These are phyloP conservation scores for Penicillium sp. DNA, from an alignment of 2,329 filamentous ascomycete genomes.

Conservation along the genomic window DNA sequence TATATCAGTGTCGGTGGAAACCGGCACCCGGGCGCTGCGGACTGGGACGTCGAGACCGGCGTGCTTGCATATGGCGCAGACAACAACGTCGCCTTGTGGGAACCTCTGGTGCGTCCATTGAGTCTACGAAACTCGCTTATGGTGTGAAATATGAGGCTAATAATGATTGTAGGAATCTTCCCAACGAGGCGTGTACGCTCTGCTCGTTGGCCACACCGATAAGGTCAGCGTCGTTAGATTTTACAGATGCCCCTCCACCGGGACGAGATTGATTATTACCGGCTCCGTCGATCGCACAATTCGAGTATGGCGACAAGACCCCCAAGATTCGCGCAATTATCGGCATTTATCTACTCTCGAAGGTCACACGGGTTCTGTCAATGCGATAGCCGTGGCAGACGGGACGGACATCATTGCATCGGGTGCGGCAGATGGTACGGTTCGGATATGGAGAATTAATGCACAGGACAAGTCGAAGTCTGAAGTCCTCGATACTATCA, in stretches of 20 bases:
- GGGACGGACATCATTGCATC: conserved; percentile 57
- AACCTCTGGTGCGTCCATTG: conserved; percentile 66
- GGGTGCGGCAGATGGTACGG: conserved; percentile 65
- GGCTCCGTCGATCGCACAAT: conserved; percentile 82
- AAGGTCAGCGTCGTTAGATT: conserved; percentile 85
- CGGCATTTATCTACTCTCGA: conserved; percentile 55
- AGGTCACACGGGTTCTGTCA: conserved; percentile 76
- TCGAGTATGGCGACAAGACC: conserved; percentile 60
- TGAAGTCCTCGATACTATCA: conserved; percentile 70
- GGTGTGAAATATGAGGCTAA: conserved; percentile 14
- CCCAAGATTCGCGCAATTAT: conserved; percentile 38
- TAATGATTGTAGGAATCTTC: conserved; percentile 43
- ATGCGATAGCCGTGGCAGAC: conserved; percentile 59
- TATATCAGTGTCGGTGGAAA: conserved; percentile 84
- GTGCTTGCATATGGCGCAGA: conserved; percentile 87
- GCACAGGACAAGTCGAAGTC: conserved; percentile 39
- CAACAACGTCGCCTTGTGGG: conserved; percentile 87
- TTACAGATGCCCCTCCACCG: conserved; percentile 58
- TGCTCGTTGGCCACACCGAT: conserved; percentile 78
- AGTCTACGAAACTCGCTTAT: not conserved
- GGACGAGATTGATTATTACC: conserved; percentile 67
- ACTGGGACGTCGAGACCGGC: conserved; percentile 75
- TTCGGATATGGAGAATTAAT: conserved; percentile 70
- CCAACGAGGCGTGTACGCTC: conserved; percentile 62
- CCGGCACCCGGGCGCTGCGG: conserved; percentile 83